phyloP scores from a whole-genome alignment of 176 grass and related monocot genomes.

The Panicum miliaceum region DNA sequence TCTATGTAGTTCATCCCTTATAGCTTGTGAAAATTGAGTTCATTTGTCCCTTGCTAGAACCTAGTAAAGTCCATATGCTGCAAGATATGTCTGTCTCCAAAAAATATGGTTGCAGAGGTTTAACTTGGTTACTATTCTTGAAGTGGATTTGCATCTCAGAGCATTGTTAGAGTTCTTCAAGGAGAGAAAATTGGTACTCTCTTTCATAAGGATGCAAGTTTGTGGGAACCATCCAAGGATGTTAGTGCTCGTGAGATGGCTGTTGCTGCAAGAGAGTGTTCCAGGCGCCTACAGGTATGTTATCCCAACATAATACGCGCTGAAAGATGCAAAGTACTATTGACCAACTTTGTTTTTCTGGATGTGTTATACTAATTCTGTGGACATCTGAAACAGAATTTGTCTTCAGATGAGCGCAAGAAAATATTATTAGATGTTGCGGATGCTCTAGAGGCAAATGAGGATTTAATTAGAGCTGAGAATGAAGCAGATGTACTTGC shows the following conservation, averaged over 20 bases:
- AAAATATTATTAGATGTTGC: constrained; percentile 88
- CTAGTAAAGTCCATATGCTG: constrained; percentile 8
- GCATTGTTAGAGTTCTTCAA: constrained; percentile 83
- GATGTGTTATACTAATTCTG: neutral
- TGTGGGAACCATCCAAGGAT: constrained; percentile 62
- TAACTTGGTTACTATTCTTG: constrained; percentile 42
- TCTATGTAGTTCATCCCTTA: neutral
- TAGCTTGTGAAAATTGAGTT: neutral
- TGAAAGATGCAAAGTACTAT: neutral
- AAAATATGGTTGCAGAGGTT: neutral
- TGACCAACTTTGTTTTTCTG: neutral
- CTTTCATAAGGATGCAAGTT: constrained; percentile 75
- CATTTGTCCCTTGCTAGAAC: constrained; percentile 9
- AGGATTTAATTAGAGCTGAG: constrained; percentile 71
- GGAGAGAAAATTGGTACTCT: constrained; percentile 94
- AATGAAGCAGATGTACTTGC: constrained; percentile 83
- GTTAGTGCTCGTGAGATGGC: constrained; percentile 80
- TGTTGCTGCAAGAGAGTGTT: constrained; percentile 79
- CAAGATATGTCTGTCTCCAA: neutral
- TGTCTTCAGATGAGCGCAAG: constrained; percentile 86
- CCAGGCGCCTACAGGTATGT: constrained; percentile 73
- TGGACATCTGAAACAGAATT: constrained; percentile 51
- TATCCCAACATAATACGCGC: neutral
- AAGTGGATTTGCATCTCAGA: constrained; percentile 83
- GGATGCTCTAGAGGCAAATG: constrained; percentile 78